Evolutionary conservation across 345 rosid genomes (phyloP).

Genomic region (Gossypium longicalyx): DNA sequence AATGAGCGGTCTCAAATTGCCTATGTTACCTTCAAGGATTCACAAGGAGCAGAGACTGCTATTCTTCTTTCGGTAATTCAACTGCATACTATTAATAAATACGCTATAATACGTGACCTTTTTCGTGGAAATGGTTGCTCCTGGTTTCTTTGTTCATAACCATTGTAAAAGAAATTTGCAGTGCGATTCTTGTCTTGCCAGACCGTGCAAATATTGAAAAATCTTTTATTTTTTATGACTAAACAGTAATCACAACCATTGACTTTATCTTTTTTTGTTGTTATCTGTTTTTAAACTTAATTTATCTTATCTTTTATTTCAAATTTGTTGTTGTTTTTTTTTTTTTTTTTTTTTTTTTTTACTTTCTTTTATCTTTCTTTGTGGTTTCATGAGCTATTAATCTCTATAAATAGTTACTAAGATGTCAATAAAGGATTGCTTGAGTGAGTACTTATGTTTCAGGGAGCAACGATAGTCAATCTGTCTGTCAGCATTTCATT

Average conservation of each 20-base stretch:
- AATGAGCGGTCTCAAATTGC: slow-evolving; percentile 57
- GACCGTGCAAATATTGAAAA: background rate
- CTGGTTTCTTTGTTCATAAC: background rate
- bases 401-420: too few species aligned
- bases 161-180: background rate
- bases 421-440: background rate
- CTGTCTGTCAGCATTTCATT: slow-evolving; percentile 55
- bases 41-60: slow-evolving; percentile 89
- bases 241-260: too few species aligned
- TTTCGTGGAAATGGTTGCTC: slow-evolving; percentile 1
- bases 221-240: background rate
- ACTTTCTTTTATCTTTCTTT: too few species aligned
- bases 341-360: too few species aligned
- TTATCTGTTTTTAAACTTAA: too few species aligned
- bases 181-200: background rate
- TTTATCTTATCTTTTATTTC: too few species aligned
- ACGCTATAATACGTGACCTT: background rate
- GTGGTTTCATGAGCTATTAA: too few species aligned
- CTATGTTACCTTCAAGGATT: slow-evolving; percentile 80
- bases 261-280: too few species aligned
- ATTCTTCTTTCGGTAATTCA: slow-evolving; percentile 74
- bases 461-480: slow-evolving; percentile 97
- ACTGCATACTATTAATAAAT: background rate
- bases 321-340: too few species aligned
- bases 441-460: slow-evolving; percentile 19